phyloP scores from a whole-genome alignment of 2,329 filamentous ascomycete genomes.

The Nemania serpens region DNA sequence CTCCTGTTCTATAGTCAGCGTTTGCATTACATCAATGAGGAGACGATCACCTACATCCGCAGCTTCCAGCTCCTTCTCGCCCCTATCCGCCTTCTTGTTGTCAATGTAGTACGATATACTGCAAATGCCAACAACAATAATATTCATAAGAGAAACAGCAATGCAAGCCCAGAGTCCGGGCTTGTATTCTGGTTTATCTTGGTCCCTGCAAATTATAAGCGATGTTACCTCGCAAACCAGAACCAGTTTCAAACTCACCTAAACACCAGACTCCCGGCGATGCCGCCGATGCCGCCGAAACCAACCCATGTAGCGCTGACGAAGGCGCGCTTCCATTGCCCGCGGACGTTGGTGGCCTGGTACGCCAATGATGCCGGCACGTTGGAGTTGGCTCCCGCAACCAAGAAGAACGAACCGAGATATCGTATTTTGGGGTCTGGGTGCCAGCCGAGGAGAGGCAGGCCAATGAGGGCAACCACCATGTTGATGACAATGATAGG shows the following conservation, averaged over 20 bases:
- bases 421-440: constrained; percentile 63
- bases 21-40: not conserved
- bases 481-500: constrained; percentile 70
- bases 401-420: constrained; percentile 76
- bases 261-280: constrained; percentile 76
- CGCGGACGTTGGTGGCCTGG: constrained; percentile 86
- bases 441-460: constrained; percentile 74
- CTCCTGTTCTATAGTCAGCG: constrained; percentile 37
- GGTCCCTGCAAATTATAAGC: constrained; percentile 31
- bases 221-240: not conserved
- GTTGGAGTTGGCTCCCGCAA: constrained; percentile 77
- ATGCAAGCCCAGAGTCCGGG: constrained; percentile 62
- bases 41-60: constrained; percentile 50
- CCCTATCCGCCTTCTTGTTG: constrained; percentile 58
- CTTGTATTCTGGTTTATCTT: constrained; percentile 57
- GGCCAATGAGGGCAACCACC: constrained; percentile 67
- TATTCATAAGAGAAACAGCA: constrained; percentile 51
- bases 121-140: constrained; percentile 51
- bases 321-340: constrained; percentile 87
- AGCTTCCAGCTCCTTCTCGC: constrained; percentile 57
- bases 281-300: constrained; percentile 78
- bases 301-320: constrained; percentile 76
- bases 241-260: constrained; percentile 41
- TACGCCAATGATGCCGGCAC: constrained; percentile 76
- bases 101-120: constrained; percentile 49